phyloP scores from a whole-genome alignment of 176 grass and related monocot species.

The Cocos nucifera region DNA sequence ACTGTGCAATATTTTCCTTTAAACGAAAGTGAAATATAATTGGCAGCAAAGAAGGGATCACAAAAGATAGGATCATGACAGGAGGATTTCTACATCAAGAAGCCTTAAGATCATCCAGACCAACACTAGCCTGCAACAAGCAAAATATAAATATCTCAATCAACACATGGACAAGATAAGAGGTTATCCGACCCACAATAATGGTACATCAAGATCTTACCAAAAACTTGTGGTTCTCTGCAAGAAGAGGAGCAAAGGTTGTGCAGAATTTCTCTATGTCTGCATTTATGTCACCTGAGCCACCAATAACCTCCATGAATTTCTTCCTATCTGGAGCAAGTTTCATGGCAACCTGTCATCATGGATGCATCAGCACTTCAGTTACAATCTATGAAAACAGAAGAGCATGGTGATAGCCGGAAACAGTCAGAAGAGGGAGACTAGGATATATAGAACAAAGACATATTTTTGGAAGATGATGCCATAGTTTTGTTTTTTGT shows the following conservation, averaged over 20 bases:
- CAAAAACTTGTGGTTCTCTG: conserved; percentile 73
- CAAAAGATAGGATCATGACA: not conserved
- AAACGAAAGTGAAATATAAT: not conserved
- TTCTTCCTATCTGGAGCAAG: conserved; percentile 80
- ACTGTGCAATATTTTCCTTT: too few species aligned
- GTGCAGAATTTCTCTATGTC: conserved; percentile 65
- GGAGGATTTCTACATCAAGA: conserved; percentile 25
- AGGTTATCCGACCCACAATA: not conserved
- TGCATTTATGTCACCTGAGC: conserved; percentile 46
- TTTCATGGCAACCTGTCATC: conserved; percentile 62
- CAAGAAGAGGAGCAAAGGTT: conserved; percentile 45
- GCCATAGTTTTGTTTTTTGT: too few species aligned
- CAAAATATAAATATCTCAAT: not conserved
- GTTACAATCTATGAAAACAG: not conserved
- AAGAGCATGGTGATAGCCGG: too few species aligned
- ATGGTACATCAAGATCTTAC: conserved; percentile 18
- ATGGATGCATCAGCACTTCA: not conserved
- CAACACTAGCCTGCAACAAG: conserved; percentile 45
- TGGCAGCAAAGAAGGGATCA: not conserved
- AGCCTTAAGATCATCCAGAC: conserved; percentile 68
- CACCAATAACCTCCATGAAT: conserved; percentile 71
- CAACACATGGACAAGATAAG: not conserved
- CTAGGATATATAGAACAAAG: too few species aligned
- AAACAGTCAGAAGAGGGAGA: too few species aligned
- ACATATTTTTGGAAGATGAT: too few species aligned